A percentile compares a stretch with the other conserved stretches of the same genome.
These are phyloP conservation scores for Astrothelium macrocarpum DNA, from an alignment of 495 filamentous ascomycete species.

Conservation along the genomic window DNA sequence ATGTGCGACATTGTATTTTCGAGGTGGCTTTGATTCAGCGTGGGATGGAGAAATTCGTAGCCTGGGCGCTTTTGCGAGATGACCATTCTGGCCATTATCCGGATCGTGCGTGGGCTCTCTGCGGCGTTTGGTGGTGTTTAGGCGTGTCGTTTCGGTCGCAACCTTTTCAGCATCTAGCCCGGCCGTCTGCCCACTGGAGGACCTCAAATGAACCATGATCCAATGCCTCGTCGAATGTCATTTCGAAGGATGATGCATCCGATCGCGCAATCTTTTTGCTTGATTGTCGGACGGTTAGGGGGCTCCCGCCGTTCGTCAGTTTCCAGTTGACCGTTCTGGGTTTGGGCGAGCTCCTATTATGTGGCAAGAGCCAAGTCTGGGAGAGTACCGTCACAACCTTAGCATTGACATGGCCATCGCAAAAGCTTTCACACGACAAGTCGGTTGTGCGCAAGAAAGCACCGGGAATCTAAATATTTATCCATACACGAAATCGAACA, in stretches of 20 bases:
- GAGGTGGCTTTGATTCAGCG: neutral
- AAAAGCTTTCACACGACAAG: neutral
- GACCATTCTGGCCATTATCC: neutral
- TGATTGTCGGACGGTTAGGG: neutral
- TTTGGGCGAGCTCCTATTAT: neutral
- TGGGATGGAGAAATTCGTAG: neutral
- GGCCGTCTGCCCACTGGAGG: slow-evolving; percentile 5
- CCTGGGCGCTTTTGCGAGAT: neutral
- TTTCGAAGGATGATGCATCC: neutral
- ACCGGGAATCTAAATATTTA: neutral
- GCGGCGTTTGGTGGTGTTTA: neutral
- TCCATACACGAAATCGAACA: too few species aligned
- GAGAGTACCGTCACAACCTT: neutral
- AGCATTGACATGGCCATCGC: neutral
- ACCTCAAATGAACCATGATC: slow-evolving; percentile 8
- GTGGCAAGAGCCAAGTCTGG: neutral
- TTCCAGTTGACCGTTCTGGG: slow-evolving; percentile 3
- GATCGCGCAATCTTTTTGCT: neutral
- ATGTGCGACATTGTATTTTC: slow-evolving; percentile 1
- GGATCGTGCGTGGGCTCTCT: neutral
- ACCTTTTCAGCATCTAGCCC: neutral
- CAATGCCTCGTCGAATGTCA: neutral
- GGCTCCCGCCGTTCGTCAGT: neutral
- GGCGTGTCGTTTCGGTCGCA: slow-evolving; percentile 1
- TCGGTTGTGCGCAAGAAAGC: too few species aligned